These are phyloP conservation scores for Omphalotus guepiniiformis DNA, from an alignment of 768 basidiomycete genomes.

Conservation along the genomic window DNA sequence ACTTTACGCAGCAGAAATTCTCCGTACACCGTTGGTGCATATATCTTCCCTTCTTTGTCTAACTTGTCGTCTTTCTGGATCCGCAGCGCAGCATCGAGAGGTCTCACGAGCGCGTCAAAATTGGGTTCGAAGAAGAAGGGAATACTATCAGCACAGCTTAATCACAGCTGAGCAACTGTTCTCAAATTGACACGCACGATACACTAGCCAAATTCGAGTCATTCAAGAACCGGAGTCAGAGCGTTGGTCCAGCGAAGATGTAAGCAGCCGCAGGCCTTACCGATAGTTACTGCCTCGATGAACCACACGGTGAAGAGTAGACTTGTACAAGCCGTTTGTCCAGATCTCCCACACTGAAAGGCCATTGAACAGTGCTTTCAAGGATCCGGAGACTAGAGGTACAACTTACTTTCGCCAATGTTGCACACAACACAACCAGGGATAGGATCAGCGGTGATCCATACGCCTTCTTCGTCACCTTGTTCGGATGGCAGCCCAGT, in stretches of 20 bases:
- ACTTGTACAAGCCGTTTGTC: constrained; percentile 82
- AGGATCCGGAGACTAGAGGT: neutral
- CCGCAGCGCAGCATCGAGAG: constrained; percentile 58
- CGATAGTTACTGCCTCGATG: constrained; percentile 71
- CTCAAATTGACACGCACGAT: constrained; percentile 49
- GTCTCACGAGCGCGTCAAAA: constrained; percentile 64
- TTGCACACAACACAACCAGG: constrained; percentile 86
- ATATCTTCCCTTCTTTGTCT: constrained; percentile 21
- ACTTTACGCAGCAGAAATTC: constrained; percentile 76
- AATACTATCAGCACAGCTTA: constrained; percentile 41
- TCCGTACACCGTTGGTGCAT: constrained; percentile 64
- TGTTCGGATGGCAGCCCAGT: constrained; percentile 45
- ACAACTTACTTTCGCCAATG: constrained; percentile 77
- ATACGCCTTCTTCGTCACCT: constrained; percentile 55
- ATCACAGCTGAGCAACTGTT: neutral
- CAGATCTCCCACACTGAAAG: constrained; percentile 85
- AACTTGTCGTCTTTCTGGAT: constrained; percentile 25
- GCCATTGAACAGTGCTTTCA: neutral
- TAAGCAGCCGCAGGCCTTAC: constrained; percentile 32
- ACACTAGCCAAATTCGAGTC: constrained; percentile 38
- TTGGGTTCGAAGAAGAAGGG: constrained; percentile 97
- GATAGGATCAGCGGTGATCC: constrained; percentile 85
- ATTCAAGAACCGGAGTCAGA: neutral
- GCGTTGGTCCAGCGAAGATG: neutral
- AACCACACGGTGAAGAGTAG: constrained; percentile 87